phyloP scores from a whole-genome alignment of 1,284 basidiomycete genomes.

The Mixia osmundae region DNA sequence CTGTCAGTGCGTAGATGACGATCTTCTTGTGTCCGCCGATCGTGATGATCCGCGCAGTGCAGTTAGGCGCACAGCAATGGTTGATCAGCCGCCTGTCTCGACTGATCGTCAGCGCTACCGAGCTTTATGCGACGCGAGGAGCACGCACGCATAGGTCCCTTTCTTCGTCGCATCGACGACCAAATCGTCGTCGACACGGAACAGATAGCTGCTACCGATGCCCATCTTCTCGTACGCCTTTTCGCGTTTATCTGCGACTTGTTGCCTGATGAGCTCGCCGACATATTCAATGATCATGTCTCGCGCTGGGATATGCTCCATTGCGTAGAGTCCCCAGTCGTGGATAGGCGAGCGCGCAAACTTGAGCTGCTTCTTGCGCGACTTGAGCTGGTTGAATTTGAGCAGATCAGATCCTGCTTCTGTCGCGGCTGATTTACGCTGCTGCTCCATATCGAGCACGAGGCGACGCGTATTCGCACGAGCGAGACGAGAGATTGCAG shows the following conservation, averaged over 20 bases:
- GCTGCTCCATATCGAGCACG: conserved; percentile 82
- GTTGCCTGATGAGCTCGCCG: conserved; percentile 79
- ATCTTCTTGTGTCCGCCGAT: conserved; percentile 98
- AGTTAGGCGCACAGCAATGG: conserved; percentile 78
- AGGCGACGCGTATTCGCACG: conserved; percentile 84
- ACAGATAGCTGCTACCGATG: conserved; percentile 83
- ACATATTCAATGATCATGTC: conserved; percentile 99
- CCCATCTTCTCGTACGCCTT: conserved; percentile 88
- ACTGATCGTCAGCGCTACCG: background rate
- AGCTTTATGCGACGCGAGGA: background rate
- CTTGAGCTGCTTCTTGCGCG: conserved; percentile 88
- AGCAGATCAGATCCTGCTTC: conserved; percentile 33
- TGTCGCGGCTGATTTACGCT: conserved; percentile 37
- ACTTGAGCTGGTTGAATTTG: conserved; percentile 96
- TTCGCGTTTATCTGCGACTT: conserved; percentile 90
- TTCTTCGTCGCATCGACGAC: conserved; percentile 92
- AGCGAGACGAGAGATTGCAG: conserved; percentile 41
- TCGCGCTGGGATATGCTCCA: conserved; percentile 74
- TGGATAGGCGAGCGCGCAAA: conserved; percentile 93
- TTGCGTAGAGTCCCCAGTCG: conserved; percentile 89
- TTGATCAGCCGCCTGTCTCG: conserved; percentile 4
- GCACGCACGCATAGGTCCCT: conserved; percentile 60
- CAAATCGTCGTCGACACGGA: conserved; percentile 30
- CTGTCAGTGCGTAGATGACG: conserved; percentile 90
- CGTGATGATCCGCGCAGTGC: conserved; percentile 93